A percentile compares a stretch with the other conserved stretches of the same genome.
Evolutionary conservation across 306 rosid genomes (phyloP).

Genomic region (Dryas drummondii): DNA sequence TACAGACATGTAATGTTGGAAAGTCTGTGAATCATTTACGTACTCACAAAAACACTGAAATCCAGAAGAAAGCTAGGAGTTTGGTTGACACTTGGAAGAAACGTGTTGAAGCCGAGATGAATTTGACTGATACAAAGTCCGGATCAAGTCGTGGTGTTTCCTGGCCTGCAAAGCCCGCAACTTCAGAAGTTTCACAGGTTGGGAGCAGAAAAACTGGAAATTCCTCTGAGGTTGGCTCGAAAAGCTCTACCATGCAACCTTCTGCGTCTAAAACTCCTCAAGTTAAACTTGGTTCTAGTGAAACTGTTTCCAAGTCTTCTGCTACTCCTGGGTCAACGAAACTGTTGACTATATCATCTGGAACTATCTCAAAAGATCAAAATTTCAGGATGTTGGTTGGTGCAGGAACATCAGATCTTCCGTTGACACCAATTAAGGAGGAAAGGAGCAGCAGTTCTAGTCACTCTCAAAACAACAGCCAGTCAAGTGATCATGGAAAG

Average conservation of each 20-base stretch:
- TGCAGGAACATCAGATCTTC: slow-evolving; percentile 53
- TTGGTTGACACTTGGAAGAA: slow-evolving; percentile 90
- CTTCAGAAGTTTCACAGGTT: slow-evolving; percentile 61
- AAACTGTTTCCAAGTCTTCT: slow-evolving; percentile 48
- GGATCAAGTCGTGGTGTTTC: slow-evolving; percentile 54
- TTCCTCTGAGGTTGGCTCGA: slow-evolving; percentile 60
- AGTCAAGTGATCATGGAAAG: slow-evolving; percentile 78
- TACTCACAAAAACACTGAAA: slow-evolving; percentile 64
- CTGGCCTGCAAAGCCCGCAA: slow-evolving; percentile 52
- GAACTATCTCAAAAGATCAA: slow-evolving; percentile 45
- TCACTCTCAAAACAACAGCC: slow-evolving; percentile 80
- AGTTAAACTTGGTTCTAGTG: slow-evolving; percentile 50
- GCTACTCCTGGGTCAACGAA: slow-evolving; percentile 47
- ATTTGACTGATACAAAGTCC: slow-evolving; percentile 63
- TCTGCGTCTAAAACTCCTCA: slow-evolving; percentile 54
- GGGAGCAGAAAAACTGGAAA: slow-evolving; percentile 53
- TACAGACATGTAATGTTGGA: slow-evolving; percentile 65
- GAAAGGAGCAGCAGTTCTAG: slow-evolving; percentile 89
- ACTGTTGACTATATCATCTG: slow-evolving; percentile 40
- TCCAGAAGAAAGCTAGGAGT: slow-evolving; percentile 76
- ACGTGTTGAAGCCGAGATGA: slow-evolving; percentile 92
- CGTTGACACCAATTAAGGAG: slow-evolving; percentile 65
- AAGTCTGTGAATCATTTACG: slow-evolving; percentile 88
- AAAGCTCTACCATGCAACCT: slow-evolving; percentile 55
- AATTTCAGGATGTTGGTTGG: slow-evolving; percentile 35